Evolutionary conservation across 2,329 filamentous ascomycete genomes (phyloP), one percentile per base, ranked within the genome.

Genomic region (Alternaria solani): DNA sequence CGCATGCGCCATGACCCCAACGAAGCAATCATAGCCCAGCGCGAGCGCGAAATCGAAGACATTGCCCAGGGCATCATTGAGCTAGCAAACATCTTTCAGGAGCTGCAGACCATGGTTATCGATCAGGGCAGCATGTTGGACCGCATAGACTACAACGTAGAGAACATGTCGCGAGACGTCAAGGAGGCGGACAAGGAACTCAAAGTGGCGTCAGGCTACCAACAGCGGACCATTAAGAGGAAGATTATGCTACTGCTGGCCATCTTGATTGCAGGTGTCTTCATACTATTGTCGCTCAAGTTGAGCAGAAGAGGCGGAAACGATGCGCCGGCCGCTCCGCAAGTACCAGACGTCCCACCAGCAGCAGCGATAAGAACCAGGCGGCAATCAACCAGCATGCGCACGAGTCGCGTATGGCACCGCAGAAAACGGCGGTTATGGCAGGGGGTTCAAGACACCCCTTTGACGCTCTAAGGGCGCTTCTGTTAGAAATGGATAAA

Each of bases 1-100:
- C 77, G 80, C 72, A 86, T 86, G 67, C 85, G 87, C 57, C 81
- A 91, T 30, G 87, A 89, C 59, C 90, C 89, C 59, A 82, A 82
- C 43, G 94, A 98, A 75, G 85, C 89, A 3, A 88, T 88, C 38
- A 98, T 99, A 69, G 87, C 90, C 62, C 95, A 98, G 78, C 91
- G 95, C 65, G 95, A 99, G 80, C 89, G 91, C 41, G 95, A 98
- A 79, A 99, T 99, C 72, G 96, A 96, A 75, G 94, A 97, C 70
- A 99, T 99, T 65, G 95, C 95, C 2, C 94, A 97, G 76, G 94
- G 95, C 59, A 98, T 99, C 79, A 98, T 99, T 73, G 94, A 98
- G 76, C 84, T 99, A 7, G 92, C 94, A 4, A 95, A 97, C 77
- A 92, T 99, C 51, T 99, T 99, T 82, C 92, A 96, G 63, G 95